phyloP scores from a whole-genome alignment of 2,329 filamentous ascomycete genomes.

The Aspergillus arachidicola region DNA sequence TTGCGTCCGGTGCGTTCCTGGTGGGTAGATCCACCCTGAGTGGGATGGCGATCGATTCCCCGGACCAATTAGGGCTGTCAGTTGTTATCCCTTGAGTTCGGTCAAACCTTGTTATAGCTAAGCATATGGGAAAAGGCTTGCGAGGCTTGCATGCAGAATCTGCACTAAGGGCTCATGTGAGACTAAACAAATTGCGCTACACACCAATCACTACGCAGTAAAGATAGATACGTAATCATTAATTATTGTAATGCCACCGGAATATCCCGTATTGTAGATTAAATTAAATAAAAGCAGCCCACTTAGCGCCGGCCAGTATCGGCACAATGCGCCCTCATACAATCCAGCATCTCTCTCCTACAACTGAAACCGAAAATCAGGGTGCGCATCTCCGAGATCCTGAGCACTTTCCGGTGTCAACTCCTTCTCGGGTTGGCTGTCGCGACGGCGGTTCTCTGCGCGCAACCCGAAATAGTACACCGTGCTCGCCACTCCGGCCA shows the following conservation, averaged over 20 bases:
- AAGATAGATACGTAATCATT: not conserved
- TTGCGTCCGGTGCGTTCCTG: not conserved
- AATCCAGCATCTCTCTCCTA: not conserved
- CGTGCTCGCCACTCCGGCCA: conserved; percentile 15
- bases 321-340: not conserved
- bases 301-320: not conserved
- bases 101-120: not conserved
- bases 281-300: not conserved
- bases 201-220: not conserved
- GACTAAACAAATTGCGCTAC: not conserved
- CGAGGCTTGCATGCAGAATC: not conserved
- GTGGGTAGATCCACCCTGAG: not conserved
- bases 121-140: not conserved
- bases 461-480: conserved; percentile 15
- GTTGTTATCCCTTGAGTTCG: not conserved
- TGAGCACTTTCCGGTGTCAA: conserved; percentile 4
- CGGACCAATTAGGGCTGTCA: not conserved
- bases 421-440: conserved; percentile 11
- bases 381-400: conserved; percentile 19
- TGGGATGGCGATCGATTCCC: not conserved
- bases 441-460: conserved; percentile 14
- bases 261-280: not conserved
- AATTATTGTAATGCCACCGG: not conserved
- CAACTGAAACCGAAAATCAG: conserved; percentile 12
- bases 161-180: not conserved